phyloP scores from a whole-genome alignment of 2,329 filamentous ascomycete genomes.

The Fusarium continuum region DNA sequence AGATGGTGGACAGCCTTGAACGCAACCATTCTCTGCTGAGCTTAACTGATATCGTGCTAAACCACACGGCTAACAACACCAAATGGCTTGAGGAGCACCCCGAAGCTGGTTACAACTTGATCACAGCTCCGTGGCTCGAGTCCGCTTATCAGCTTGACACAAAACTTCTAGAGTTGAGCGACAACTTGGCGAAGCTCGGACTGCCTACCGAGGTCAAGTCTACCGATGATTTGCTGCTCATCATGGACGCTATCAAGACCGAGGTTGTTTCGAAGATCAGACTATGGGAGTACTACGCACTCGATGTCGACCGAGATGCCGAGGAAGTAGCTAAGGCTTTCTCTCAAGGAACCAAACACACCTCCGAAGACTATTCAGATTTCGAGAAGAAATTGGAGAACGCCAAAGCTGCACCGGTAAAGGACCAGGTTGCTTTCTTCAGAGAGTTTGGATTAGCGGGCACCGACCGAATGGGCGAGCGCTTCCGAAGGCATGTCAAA shows the following conservation, averaged over 20 bases:
- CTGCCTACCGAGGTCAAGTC: constrained; percentile 78
- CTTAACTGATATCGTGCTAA: constrained; percentile 96
- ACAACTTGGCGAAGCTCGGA: constrained; percentile 73
- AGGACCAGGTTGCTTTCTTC: constrained; percentile 69
- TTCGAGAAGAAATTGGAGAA: constrained; percentile 55
- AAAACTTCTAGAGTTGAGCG: constrained; percentile 77
- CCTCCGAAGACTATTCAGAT: constrained; percentile 56
- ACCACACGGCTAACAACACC: constrained; percentile 96
- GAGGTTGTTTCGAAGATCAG: constrained; percentile 80
- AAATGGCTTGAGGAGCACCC: constrained; percentile 94
- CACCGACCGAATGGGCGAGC: constrained; percentile 78
- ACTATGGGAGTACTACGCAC: constrained; percentile 93
- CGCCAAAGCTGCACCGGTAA: constrained; percentile 55
- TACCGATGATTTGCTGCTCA: constrained; percentile 75
- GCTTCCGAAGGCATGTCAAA: constrained; percentile 77
- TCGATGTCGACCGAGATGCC: constrained; percentile 79
- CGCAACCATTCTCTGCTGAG: constrained; percentile 84
- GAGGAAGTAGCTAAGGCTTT: constrained; percentile 77
- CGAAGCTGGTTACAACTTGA: constrained; percentile 93
- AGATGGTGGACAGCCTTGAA: constrained; percentile 83
- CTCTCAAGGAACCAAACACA: constrained; percentile 66
- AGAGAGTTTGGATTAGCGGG: constrained; percentile 75
- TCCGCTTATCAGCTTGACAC: constrained; percentile 70
- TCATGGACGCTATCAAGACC: constrained; percentile 86
- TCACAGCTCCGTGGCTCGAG: constrained; percentile 83